Conservation (phyloP, 2,329 filamentous ascomycete species). For the Fusarium tricinctum region DNA sequence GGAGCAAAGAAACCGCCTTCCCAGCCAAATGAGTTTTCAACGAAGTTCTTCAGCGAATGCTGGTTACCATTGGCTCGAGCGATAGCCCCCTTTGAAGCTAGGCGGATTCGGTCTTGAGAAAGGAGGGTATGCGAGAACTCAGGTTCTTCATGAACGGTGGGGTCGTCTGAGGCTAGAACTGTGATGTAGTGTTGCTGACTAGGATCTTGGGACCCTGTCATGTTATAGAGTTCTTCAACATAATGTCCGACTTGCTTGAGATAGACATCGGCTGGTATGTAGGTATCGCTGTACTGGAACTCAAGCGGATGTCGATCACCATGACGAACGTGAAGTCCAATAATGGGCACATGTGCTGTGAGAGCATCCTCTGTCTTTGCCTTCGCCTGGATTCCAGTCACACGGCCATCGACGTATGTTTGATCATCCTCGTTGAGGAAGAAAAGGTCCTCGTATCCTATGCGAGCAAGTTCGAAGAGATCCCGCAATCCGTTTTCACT, state of each 20-base stretch:
- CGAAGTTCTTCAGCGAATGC: slow-evolving; percentile 72
- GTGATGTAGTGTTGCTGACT: slow-evolving; percentile 63
- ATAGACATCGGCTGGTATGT: slow-evolving; percentile 81
- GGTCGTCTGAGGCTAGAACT: slow-evolving; percentile 85
- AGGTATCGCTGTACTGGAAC: slow-evolving; percentile 81
- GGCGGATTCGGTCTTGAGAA: slow-evolving; percentile 82
- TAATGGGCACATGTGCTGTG: slow-evolving; percentile 55
- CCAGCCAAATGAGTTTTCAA: slow-evolving; percentile 85
- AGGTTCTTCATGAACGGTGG: slow-evolving; percentile 75
- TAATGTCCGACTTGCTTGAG: slow-evolving; percentile 69
- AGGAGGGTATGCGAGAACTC: slow-evolving; percentile 71
- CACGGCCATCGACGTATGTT: slow-evolving; percentile 72
- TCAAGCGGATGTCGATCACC: slow-evolving; percentile 85
- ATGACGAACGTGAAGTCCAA: slow-evolving; percentile 84
- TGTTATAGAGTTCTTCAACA: slow-evolving; percentile 64
- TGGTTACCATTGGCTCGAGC: slow-evolving; percentile 59
- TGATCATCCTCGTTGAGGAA: slow-evolving; percentile 75
- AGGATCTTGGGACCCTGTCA: slow-evolving; percentile 54
- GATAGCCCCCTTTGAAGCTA: slow-evolving; percentile 73
- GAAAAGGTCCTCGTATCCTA: slow-evolving; percentile 82
- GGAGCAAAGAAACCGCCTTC: slow-evolving; percentile 87
- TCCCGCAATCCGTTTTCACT: slow-evolving; percentile 57
- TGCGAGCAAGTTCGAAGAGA: slow-evolving; percentile 76
- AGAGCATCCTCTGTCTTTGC: slow-evolving; percentile 58
- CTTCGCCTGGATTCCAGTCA: slow-evolving; percentile 67